Base-by-base conservation (phyloP, 371 early-diverging fungal genomes). In the Mucor racemosus region DNA sequence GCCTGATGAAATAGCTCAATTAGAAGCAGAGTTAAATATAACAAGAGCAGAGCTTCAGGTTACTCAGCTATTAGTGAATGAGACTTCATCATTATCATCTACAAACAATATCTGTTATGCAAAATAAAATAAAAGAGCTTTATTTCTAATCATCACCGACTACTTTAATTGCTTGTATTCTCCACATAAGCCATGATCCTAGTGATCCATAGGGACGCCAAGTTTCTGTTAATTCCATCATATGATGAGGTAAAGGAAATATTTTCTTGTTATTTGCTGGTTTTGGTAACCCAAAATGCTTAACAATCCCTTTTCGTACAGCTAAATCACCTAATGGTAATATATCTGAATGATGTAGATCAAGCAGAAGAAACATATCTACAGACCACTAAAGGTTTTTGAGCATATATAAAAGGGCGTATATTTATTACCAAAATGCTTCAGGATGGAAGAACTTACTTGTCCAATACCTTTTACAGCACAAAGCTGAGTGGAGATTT, bases 141-240 rank as follows among this genome's bases (percentile, higher is more conserved):
- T 38, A 38, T 9, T 11, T 38, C 11, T 38, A 38, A 38, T 55
- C 35, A 46, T 64, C 65, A 8, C 48, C 58, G 7, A 42, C 31
- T 13, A 60, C 36, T 55, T 58, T 64, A 21, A 62, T 72, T 35
- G 80, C 81, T 40, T 64, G 26, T 8, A 78, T 39, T 33, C 64
- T 58, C 88, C 88, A 88, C 83, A 85, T 84, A 46, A 75, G 79
- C 78, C 81, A 85, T 8, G 75, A 67, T 2, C 76, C 86, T 35
- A 85, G 64, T 10, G 77, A 77, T 33, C 84, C 68, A 58, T 80
- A 86, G 0, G 88, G 87, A 66, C 68, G 69, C 89, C 86, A 86
- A 11, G 65, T 54, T 38, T 79, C 60, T 8, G 84, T 81, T 14
- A 81, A 60, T 48, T 73, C 61, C n/a, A 71, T 56, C 85, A 88